Base-by-base conservation (phyloP, 352 stramenopile genomes). In the Globisporangium rhizosaccharum region DNA sequence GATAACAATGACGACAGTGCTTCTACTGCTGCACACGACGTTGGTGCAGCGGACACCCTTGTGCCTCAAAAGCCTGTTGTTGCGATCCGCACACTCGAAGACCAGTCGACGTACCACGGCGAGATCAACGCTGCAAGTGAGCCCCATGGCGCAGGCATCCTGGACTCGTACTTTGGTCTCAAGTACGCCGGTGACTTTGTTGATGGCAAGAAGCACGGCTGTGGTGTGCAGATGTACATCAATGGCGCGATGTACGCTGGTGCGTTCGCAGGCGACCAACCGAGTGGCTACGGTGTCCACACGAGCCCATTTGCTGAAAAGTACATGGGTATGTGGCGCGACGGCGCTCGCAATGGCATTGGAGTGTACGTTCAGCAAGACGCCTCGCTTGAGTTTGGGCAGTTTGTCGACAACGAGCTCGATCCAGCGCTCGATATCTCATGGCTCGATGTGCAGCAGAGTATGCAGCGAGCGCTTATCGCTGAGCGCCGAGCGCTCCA, bases 211-310 rank as follows among this genome's bases (percentile, higher is more conserved):
- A 78, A 73, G 50, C 51, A 73, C 30, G 75, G 73, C 17, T 56
- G 66, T 10, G 79, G 79, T n/a, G 72, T 85, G 11, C 65, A 76
- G 39, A 47, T 75, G 33, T 50, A 71, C 37, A 54, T 60, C 8
- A 85, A 80, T 33, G 76, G 76, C 11, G 57, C 70, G 2, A 52
- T 55, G 17, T 88, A 75, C 48, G 71, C 67, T 0, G 79, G 76
- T 1, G 67, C 75, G 20, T 83, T 82, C 49, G 26, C 25, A 0
- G 28, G 65, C 15, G 69, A 63, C 0, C 51, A 68, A 20, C 28
- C 62, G 5, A 63, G 53, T 26, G 79, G 76, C 2, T 72, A 81
- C 37, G 79, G 76, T 7, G 63, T 85, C 7, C 71, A 83, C 45
- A 59, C 70, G 1, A 80, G 71, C 30, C 61, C 67, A 17, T 69